Percentiles rank a stretch among this genome's conserved stretches.
phyloP scores from a whole-genome alignment of 768 basidiomycete genomes.

The Lactarius akahatsu region DNA sequence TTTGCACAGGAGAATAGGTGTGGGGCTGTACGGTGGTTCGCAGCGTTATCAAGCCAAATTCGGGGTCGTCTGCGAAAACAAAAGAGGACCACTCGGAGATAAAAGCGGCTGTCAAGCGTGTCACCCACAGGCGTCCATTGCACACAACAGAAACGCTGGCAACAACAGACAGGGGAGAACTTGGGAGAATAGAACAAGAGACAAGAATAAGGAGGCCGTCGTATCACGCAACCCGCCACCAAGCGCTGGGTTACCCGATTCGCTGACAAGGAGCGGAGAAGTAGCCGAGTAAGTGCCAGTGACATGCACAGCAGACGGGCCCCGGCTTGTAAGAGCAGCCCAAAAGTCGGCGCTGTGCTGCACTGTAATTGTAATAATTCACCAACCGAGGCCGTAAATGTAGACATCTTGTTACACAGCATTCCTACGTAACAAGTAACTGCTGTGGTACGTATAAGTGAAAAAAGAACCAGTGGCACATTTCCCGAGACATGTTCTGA shows the following conservation, averaged over 20 bases:
- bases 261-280: slow-evolving; percentile 14
- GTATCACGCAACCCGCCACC: neutral
- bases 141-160: neutral
- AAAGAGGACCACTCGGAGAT: neutral
- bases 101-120: neutral
- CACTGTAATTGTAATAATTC: neutral
- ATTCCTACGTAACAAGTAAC: neutral
- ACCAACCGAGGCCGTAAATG: neutral
- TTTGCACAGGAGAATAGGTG: too few species aligned
- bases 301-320: neutral
- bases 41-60: neutral
- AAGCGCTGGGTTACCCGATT: neutral
- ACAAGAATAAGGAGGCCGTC: neutral
- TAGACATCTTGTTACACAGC: neutral
- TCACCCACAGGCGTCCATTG: neutral
- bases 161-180: neutral
- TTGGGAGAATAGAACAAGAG: neutral
- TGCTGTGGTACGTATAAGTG: neutral
- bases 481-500: neutral
- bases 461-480: neutral
- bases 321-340: neutral
- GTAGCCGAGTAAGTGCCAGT: neutral
- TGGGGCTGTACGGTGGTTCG: neutral
- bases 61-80: neutral
- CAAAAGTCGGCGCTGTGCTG: neutral